Evolutionary conservation across 2,329 filamentous ascomycete species (phyloP), one percentile per base, ranked within the genome.

Genomic region (Mycocentrospora acerina): DNA sequence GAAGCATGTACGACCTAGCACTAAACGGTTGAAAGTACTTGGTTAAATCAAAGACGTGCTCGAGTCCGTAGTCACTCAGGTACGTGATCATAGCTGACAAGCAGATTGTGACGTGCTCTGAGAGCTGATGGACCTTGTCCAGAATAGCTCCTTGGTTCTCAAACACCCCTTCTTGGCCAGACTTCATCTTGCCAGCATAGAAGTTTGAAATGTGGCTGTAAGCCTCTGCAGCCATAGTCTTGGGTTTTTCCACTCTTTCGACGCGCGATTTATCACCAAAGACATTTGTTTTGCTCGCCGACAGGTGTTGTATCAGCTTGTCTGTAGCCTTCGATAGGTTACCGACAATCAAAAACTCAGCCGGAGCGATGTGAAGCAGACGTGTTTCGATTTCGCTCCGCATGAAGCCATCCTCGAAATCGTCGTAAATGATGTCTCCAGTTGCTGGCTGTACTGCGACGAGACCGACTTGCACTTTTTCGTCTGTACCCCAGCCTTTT

Each of bases 11-110:
- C 11, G 91, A 90, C 25, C 90, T 78, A 7, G 90, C 88, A 54
- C 88, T 95, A 70, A 98, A 98, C 2, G 90, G 89, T 54, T 95
- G 86, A 60, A 98, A 98, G 70, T 97, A 95, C 57, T 95, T 95
- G 2, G 93, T 97, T 29, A 98, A 72, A 58, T 95, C 86, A 55
- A 98, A 95, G 36, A 98, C 88, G 71, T 97, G 90, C 66, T 97
- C 86, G 14, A 98, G 76, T 1, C 90, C 90, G 63, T 96, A 98
- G 50, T 95, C 90, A 13, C 82, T 84, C 55, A 98, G 74, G 59
- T 98, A 90, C 1, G 80, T 88, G 55, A 98, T 97, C 90, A 98
- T 96, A 9, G 90, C 87, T 4, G 93, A 96, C 11, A 98, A 77
- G 67, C 93, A 98, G 27, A 95, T 83, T 0, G 86, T 95, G 25